Percentiles rank a stretch among this genome's conserved stretches.
phyloP scores from a whole-genome alignment of 2,329 filamentous ascomycete genomes.

The Madurella mycetomatis region DNA sequence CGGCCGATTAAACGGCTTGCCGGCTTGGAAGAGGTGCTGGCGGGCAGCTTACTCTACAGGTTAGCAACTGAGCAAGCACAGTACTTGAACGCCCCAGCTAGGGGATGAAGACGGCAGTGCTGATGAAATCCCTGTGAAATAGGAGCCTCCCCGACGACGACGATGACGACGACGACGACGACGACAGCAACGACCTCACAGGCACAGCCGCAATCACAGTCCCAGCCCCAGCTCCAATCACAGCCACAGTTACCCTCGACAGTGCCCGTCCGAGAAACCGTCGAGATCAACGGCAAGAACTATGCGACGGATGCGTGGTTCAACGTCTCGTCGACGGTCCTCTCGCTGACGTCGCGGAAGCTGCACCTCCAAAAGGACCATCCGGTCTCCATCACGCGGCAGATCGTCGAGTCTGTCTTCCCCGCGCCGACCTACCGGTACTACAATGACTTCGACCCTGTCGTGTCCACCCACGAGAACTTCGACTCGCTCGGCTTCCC shows the following conservation, averaged over 20 bases:
- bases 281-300: slow-evolving; percentile 58
- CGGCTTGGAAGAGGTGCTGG: slow-evolving; percentile 7
- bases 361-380: slow-evolving; percentile 92
- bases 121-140: slow-evolving; percentile 10
- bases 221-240: not conserved
- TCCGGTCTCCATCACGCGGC: slow-evolving; percentile 82
- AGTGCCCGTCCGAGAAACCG: slow-evolving; percentile 19
- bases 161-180: slow-evolving; percentile 12
- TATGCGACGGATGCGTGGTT: slow-evolving; percentile 76
- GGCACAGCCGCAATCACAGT: not conserved
- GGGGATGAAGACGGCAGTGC: not conserved
- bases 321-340: slow-evolving; percentile 74
- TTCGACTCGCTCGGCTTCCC: slow-evolving; percentile 97
- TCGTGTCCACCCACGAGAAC: slow-evolving; percentile 81
- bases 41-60: slow-evolving; percentile 25
- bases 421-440: slow-evolving; percentile 66
- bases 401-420: slow-evolving; percentile 89
- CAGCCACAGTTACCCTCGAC: too few species aligned
- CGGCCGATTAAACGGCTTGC: slow-evolving; percentile 5
- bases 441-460: slow-evolving; percentile 74
- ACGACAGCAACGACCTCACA: slow-evolving; percentile 2
- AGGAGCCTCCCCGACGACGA: not conserved
- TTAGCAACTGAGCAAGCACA: slow-evolving; percentile 14
- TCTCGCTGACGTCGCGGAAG: slow-evolving; percentile 66
- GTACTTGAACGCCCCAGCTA: not conserved